Evolutionary conservation across 805 yeast species (phyloP).

Genomic region (Saccharomycopsis sp.): DNA sequence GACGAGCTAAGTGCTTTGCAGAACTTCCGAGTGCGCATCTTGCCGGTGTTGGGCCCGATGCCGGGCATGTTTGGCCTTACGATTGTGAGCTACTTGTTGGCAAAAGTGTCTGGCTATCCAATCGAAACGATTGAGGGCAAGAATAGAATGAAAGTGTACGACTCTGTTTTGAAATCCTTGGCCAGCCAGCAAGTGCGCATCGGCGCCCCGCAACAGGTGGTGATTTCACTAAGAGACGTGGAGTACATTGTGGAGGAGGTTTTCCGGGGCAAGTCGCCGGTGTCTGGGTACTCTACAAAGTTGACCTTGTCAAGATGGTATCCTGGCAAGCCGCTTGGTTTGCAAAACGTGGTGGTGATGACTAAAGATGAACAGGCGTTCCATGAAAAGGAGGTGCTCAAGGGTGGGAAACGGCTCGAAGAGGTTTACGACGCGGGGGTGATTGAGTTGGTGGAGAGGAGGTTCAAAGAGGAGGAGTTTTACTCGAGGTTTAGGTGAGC

Average conservation of each 20-base stretch:
- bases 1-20: constrained; percentile 79
- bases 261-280: constrained; percentile 84
- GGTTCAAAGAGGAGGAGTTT: constrained; percentile 69
- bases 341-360: constrained; percentile 78
- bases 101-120: constrained; percentile 78
- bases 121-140: constrained; percentile 88
- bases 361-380: constrained; percentile 76
- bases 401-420: constrained; percentile 52
- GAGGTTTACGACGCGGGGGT: constrained; percentile 59
- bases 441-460: constrained; percentile 43
- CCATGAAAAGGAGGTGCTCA: constrained; percentile 71
- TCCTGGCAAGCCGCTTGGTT: constrained; percentile 49
- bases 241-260: constrained; percentile 85
- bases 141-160: constrained; percentile 77
- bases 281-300: constrained; percentile 74
- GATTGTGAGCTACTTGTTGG: constrained; percentile 74
- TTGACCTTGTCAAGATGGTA: constrained; percentile 82
- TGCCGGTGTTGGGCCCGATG: constrained; percentile 94
- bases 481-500: constrained; percentile 47
- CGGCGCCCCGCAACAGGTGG: constrained; percentile 72
- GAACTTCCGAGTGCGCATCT: constrained; percentile 86
- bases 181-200: constrained; percentile 82
- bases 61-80: constrained; percentile 95
- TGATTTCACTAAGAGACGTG: constrained; percentile 61
- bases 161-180: constrained; percentile 68